Base-by-base conservation (phyloP, 768 basidiomycete genomes). In the Lentinula boryana region DNA sequence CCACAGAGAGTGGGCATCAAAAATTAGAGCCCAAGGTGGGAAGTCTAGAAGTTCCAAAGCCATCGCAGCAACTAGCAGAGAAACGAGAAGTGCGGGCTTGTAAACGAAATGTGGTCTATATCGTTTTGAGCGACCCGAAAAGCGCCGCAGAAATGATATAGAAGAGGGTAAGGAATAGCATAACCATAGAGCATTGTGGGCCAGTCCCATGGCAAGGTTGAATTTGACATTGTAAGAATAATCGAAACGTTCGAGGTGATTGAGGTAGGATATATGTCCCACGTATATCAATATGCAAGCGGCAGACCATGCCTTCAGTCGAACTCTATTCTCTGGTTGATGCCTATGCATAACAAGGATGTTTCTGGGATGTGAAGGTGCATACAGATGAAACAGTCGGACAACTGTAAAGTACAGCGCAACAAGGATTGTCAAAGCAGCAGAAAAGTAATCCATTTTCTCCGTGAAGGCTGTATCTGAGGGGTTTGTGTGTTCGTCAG, bases 1-100 rank as follows among this genome's bases (percentile, higher is more conserved):
- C 97, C 96, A 98, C 15, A 98, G 73, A 2, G 93, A 80, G 71
- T 98, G 97, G 0, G 95, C 94, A 69, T 98, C 96, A 18, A 98
- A 76, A 6, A 85, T 71, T 36, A 94, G 72, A n/a, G 69, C 68
- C 72, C 86, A 79, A 0, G 94, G 91, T 0, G 94, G 84, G 68
- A 98, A 98, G 69, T 99, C 96, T 63, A 96, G 85, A 3, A 99
- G 70, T 68, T 99, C 96, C 35, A 99, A 79, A 1, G 78, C 76
- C 2, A 87, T 92, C 13, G 93, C 89, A 2, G 79, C 77, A 0
- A 86, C 91, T 1, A 91, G 93, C 15, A 91, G 70, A 10, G 80
- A 66, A 3, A 92, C 88, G 61, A 93, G 84, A 0, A 83, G 35
- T 0, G 78, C 84, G 1, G 84, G 80, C 66, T 82, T 84, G 58